Evolutionary conservation across 352 stramenopile species (phyloP).

Genomic region (Pythium phragmitis): DNA sequence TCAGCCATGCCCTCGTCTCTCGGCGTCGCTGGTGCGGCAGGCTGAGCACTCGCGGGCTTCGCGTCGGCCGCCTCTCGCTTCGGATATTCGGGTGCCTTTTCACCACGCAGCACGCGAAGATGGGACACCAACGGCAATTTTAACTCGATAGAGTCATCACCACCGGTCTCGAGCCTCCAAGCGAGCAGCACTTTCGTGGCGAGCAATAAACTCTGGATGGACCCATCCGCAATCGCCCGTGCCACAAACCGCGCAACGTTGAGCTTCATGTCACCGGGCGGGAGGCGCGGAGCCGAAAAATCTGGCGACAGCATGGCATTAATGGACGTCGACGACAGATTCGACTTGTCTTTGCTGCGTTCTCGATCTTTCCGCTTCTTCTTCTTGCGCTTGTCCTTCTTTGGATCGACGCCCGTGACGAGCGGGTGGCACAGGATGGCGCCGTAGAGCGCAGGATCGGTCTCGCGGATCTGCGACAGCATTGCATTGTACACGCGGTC

Average conservation of each 20-base stretch:
- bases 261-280: slow-evolving; percentile 47
- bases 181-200: slow-evolving; percentile 69
- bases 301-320: slow-evolving; percentile 73
- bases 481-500: slow-evolving; percentile 77
- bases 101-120: slow-evolving; percentile 69
- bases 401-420: slow-evolving; percentile 70
- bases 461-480: slow-evolving; percentile 73
- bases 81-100: slow-evolving; percentile 54
- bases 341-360: slow-evolving; percentile 57
- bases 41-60: background rate
- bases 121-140: slow-evolving; percentile 62
- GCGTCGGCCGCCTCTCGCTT: slow-evolving; percentile 17
- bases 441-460: slow-evolving; percentile 78
- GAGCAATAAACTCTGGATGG: slow-evolving; percentile 72
- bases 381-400: slow-evolving; percentile 83
- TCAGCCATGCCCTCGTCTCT: background rate
- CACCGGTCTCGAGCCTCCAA: slow-evolving; percentile 34
- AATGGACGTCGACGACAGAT: slow-evolving; percentile 28
- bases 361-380: slow-evolving; percentile 84
- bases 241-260: slow-evolving; percentile 80
- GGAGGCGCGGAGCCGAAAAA: slow-evolving; percentile 54
- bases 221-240: slow-evolving; percentile 71
- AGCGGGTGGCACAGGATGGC: slow-evolving; percentile 85
- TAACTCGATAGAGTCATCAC: slow-evolving; percentile 24
- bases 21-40: background rate